These are phyloP conservation scores for Fomitopsis serialis DNA, from an alignment of 768 basidiomycete genomes.

Conservation along the genomic window DNA sequence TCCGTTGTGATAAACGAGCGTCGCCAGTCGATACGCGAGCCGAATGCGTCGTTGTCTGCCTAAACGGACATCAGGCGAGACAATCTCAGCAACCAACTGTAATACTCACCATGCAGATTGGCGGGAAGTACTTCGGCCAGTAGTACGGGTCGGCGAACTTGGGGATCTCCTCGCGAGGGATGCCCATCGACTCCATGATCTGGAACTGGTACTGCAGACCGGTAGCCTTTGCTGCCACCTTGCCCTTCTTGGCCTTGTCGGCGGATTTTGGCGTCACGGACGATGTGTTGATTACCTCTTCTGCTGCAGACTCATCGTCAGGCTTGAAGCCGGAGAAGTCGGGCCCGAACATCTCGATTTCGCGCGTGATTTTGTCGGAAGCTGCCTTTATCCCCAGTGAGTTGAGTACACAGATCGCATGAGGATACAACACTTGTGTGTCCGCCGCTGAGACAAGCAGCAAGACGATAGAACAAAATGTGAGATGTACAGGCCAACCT, in stretches of 20 bases:
- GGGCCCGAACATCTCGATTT: conserved; percentile 92
- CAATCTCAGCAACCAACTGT: background rate
- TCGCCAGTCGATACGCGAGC: conserved; percentile 97
- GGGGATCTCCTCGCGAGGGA: conserved; percentile 87
- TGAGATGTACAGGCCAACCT: no score
- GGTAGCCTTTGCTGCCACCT: conserved; percentile 87
- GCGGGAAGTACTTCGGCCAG: conserved; percentile 94
- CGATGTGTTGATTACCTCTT: conserved; percentile 35
- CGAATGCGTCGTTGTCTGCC: conserved; percentile 78
- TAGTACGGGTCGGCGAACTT: conserved; percentile 93
- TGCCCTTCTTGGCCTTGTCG: conserved; percentile 92
- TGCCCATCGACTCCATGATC: conserved; percentile 92
- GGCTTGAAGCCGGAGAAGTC: conserved; percentile 73
- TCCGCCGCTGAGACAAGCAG: background rate
- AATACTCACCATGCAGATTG: conserved; percentile 73
- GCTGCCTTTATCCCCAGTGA: conserved; percentile 55
- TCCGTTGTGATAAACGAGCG: conserved; percentile 92
- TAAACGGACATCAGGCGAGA: conserved; percentile 14
- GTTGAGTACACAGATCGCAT: background rate
- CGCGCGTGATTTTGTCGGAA: conserved; percentile 95
- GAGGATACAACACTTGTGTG: no score
- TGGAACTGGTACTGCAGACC: conserved; percentile 97
- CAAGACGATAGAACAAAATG: no score
- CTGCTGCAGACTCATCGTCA: conserved; percentile 36
- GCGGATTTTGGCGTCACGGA: conserved; percentile 37